Percentiles rank a stretch among this genome's conserved stretches.
These are phyloP conservation scores for Aurinia saxatilis DNA, from an alignment of 345 rosid species.

Conservation along the genomic window DNA sequence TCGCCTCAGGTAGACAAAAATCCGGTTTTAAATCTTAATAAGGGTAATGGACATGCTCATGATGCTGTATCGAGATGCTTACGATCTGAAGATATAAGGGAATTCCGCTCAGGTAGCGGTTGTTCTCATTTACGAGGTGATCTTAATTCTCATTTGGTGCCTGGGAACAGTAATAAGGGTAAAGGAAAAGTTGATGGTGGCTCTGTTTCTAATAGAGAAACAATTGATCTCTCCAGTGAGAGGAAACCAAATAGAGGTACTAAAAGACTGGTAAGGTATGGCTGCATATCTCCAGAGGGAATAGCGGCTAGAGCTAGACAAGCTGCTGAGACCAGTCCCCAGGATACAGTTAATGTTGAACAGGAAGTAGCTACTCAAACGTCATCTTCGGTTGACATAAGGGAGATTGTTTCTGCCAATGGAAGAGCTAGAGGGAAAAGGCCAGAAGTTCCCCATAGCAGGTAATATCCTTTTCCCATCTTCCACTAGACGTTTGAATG, in stretches of 20 bases:
- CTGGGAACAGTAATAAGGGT: slow-evolving; percentile 44
- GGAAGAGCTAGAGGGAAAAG: slow-evolving; percentile 48
- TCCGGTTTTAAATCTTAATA: slow-evolving; percentile 24
- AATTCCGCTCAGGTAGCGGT: slow-evolving; percentile 16
- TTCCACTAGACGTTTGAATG: background rate
- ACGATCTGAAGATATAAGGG: slow-evolving; percentile 24
- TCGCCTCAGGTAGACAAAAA: slow-evolving; percentile 18
- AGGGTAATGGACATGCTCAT: slow-evolving; percentile 14
- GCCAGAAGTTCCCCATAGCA: slow-evolving; percentile 29
- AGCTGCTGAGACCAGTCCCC: slow-evolving; percentile 27
- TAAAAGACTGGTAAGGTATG: slow-evolving; percentile 77
- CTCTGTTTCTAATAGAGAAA: slow-evolving; percentile 36
- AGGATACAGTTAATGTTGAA: slow-evolving; percentile 8
- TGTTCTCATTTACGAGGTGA: slow-evolving; percentile 24
- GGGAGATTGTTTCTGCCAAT: slow-evolving; percentile 43
- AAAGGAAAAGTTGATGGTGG: slow-evolving; percentile 40
- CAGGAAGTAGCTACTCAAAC: slow-evolving; percentile 21
- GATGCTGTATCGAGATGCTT: slow-evolving; percentile 27
- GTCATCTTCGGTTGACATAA: slow-evolving; percentile 30
- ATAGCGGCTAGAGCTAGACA: slow-evolving; percentile 47
- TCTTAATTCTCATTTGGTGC: slow-evolving; percentile 22
- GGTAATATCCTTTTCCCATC: slow-evolving; percentile 32
- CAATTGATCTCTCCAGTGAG: slow-evolving; percentile 31
- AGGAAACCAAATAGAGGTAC: slow-evolving; percentile 31
- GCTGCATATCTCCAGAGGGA: slow-evolving; percentile 74